Evolutionary conservation across 2,329 filamentous ascomycete genomes (phyloP), one percentile per base, ranked within the genome.

Genomic region (Keithomyces neogunnii): DNA sequence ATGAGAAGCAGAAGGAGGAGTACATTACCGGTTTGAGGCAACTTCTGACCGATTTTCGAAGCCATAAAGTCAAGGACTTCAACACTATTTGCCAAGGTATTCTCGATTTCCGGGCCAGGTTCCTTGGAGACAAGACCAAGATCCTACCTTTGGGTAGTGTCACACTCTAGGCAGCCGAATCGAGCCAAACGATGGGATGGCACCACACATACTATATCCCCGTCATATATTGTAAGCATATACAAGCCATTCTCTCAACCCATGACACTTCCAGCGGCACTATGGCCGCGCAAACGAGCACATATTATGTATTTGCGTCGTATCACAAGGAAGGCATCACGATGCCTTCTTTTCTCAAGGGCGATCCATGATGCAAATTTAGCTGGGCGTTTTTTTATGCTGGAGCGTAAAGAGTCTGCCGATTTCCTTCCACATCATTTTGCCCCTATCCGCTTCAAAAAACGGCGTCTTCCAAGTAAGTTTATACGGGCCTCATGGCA

Each of bases 11-110:
- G 55, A 79, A 78, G 63, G 72, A 75, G 51, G 73, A 74, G 55
- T 89, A 85, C 68, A 81, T 81, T 58, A 70, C 72, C 33, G 84
- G 84, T 29, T 74, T 89, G 45, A 76, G 76, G 51, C 71, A 77
- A 56, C 70, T 87, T 36, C 76, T 89, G 51, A 74, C 76, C 53
- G 73, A 78, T 43, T 75, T 85, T 59, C 79, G 81, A 58, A 70
- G 72, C 56, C 75, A 74, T 57, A 80, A 82, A 58, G 72, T 83
- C 51, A 78, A 76, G 62, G 84, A 88, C 61, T 87, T 87, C 63
- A 73, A 81, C 55, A 75, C 74, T 47, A 86, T 88, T 63, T 84
- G 84, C 51, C 71, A 76, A 59, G 79, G 80, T 50, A 87, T 89
- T 60, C 75, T 86, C 63, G 76, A 82, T 56, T 86, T 83, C 65